These are phyloP conservation scores for Pleurotus eryngii DNA, from an alignment of 768 basidiomycete genomes.

Conservation along the genomic window DNA sequence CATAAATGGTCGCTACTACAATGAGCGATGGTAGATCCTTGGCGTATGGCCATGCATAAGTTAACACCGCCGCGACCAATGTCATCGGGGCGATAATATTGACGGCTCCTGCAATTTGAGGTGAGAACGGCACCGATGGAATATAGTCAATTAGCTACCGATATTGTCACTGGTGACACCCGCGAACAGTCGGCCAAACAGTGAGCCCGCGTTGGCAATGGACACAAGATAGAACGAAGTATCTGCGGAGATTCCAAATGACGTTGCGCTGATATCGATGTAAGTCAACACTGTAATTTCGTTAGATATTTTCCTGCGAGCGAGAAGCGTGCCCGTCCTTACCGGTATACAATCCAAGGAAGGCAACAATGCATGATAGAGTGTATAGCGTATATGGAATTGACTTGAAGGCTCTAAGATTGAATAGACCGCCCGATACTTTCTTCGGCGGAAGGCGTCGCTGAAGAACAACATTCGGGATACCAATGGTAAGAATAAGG, in stretches of 20 bases:
- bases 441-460: conserved; percentile 53
- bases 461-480: conserved; percentile 43
- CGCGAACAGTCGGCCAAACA: conserved; percentile 48
- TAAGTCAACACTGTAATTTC: conserved; percentile 47
- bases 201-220: conserved; percentile 58
- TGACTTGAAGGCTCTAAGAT: conserved; percentile 40
- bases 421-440: conserved; percentile 51
- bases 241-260: conserved; percentile 39
- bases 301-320: not conserved
- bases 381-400: conserved; percentile 52
- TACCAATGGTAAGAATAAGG: conserved; percentile 41
- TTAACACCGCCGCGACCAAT: conserved; percentile 43
- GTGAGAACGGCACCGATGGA: not conserved
- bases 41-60: conserved; percentile 60
- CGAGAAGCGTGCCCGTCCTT: conserved; percentile 1
- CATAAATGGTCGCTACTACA: conserved; percentile 52
- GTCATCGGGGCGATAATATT: conserved; percentile 58
- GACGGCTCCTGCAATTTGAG: conserved; percentile 40
- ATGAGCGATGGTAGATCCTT: conserved; percentile 38
- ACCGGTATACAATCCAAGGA: conserved; percentile 65
- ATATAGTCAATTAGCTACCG: conserved; percentile 22
- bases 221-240: conserved; percentile 59
- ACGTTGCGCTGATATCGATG: conserved; percentile 48
- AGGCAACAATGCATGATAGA: conserved; percentile 39
- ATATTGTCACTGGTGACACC: conserved; percentile 49